Percentiles rank a stretch among this genome's conserved stretches.
phyloP scores from a whole-genome alignment of 352 stramenopile genomes.

The Globisporangium nunn region DNA sequence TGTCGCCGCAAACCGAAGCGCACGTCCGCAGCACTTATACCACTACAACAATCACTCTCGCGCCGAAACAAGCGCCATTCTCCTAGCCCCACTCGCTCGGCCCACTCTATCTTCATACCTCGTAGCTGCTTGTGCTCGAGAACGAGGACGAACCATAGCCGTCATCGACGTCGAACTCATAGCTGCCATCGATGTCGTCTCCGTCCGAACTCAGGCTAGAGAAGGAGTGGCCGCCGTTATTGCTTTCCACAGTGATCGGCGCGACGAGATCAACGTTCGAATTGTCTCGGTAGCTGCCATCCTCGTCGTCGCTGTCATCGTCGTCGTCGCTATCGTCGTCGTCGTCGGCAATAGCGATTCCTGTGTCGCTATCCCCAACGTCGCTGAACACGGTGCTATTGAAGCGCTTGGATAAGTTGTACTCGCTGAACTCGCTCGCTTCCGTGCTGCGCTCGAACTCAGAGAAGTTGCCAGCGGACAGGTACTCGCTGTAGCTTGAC shows the following conservation, averaged over 20 bases:
- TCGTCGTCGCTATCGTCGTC: constrained; percentile 15
- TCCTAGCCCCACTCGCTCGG: background rate
- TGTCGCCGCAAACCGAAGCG: background rate
- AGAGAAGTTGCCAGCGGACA: constrained; percentile 6
- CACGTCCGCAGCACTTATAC: background rate
- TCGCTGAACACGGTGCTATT: constrained; percentile 35
- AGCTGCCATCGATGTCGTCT: background rate
- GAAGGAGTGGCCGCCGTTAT: background rate
- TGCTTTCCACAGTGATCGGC: background rate
- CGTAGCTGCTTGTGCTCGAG: constrained; percentile 3
- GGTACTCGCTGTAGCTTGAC: constrained; percentile 12
- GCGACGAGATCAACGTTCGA: background rate
- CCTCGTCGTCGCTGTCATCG: background rate
- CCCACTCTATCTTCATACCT: background rate
- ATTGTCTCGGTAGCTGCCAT: constrained; percentile 1
- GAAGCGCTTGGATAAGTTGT: constrained; percentile 8
- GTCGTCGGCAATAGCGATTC: background rate
- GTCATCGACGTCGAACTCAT: background rate
- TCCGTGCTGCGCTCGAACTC: constrained; percentile 10
- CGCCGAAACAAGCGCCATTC: too few relatives aligned
- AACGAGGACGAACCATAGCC: background rate
- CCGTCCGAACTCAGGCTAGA: background rate
- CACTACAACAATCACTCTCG: background rate
- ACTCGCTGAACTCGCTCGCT: constrained; percentile 17
- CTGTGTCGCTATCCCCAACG: background rate